These are phyloP conservation scores for Phytophthora boehmeriae DNA, from an alignment of 352 stramenopile genomes.

Conservation along the genomic window DNA sequence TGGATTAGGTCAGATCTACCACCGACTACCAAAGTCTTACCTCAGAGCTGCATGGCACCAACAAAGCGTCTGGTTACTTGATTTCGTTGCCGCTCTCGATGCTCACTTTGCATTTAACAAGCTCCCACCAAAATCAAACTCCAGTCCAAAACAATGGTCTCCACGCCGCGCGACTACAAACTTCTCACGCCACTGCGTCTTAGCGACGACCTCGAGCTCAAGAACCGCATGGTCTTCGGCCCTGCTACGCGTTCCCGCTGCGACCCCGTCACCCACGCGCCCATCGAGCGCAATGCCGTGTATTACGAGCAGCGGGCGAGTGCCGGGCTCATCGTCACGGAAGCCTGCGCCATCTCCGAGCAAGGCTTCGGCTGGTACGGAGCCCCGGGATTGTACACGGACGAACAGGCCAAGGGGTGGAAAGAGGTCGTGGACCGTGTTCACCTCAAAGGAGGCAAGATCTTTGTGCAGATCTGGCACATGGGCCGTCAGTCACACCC, in stretches of 20 bases:
- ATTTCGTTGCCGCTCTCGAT: not conserved
- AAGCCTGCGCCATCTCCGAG: constrained; percentile 42
- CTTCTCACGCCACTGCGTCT: constrained; percentile 39
- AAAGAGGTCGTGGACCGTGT: constrained; percentile 62
- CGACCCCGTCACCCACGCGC: constrained; percentile 18
- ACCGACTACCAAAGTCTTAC: not conserved
- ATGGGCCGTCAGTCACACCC: constrained; percentile 67
- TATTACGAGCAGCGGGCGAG: constrained; percentile 50
- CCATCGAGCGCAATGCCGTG: constrained; percentile 26
- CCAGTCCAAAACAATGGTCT: constrained; percentile 10
- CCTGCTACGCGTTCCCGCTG: constrained; percentile 41
- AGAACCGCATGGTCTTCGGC: constrained; percentile 48
- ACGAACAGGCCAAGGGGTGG: constrained; percentile 46
- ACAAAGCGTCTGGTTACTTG: not conserved
- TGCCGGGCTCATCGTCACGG: constrained; percentile 56
- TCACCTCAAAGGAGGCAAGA: constrained; percentile 73
- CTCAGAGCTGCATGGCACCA: not conserved
- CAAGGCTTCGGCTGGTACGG: constrained; percentile 36
- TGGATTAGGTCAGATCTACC: not conserved
- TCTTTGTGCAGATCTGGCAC: constrained; percentile 89
- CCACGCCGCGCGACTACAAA: constrained; percentile 25
- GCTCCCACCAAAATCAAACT: constrained; percentile 3
- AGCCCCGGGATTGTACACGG: constrained; percentile 45
- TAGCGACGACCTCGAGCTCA: constrained; percentile 31
- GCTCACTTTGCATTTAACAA: constrained; percentile 19